A percentile compares a stretch with the other conserved stretches of the same genome.
Evolutionary conservation across 352 stramenopile genomes (phyloP).

Genomic region (Phytopythium sindhum): DNA sequence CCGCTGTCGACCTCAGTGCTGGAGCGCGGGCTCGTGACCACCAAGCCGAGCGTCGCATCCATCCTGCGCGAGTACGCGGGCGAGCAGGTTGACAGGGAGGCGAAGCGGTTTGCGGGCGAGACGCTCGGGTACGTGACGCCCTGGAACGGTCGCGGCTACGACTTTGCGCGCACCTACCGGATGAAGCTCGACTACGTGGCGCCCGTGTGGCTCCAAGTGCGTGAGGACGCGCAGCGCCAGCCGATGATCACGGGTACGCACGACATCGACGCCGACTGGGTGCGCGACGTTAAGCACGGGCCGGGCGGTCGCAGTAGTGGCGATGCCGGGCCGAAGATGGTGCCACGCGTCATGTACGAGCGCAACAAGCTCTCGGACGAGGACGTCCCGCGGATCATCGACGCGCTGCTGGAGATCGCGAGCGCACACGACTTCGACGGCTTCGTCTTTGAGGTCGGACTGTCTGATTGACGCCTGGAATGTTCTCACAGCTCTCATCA

Average conservation of each 20-base stretch:
- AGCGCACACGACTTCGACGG: constrained; percentile 54
- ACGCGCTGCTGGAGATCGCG: constrained; percentile 38
- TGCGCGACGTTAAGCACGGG: constrained; percentile 39
- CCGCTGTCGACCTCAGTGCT: constrained; percentile 28
- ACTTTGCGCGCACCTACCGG: constrained; percentile 61
- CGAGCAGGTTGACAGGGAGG: not conserved
- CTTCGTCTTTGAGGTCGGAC: constrained; percentile 56
- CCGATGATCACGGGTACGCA: constrained; percentile 67
- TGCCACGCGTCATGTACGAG: constrained; percentile 79
- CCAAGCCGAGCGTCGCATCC: constrained; percentile 36
- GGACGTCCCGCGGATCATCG: constrained; percentile 56
- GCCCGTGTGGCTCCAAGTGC: constrained; percentile 81
- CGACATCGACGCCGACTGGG: constrained; percentile 66
- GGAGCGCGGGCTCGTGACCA: constrained; percentile 47
- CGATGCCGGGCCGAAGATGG: constrained; percentile 35
- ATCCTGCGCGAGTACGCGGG: constrained; percentile 44
- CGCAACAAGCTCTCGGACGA: constrained; percentile 50
- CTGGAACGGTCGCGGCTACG: constrained; percentile 79
- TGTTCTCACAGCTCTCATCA: not conserved
- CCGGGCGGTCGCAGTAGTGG: not conserved
- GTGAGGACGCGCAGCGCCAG: constrained; percentile 39
- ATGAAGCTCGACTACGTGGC: constrained; percentile 79
- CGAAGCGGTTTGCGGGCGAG: constrained; percentile 48
- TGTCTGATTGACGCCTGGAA: not conserved
- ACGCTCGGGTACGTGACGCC: constrained; percentile 77